Evolutionary conservation across 331 rosid species (phyloP), one percentile per base, ranked within the genome.

Genomic region (Saraca asoca): DNA sequence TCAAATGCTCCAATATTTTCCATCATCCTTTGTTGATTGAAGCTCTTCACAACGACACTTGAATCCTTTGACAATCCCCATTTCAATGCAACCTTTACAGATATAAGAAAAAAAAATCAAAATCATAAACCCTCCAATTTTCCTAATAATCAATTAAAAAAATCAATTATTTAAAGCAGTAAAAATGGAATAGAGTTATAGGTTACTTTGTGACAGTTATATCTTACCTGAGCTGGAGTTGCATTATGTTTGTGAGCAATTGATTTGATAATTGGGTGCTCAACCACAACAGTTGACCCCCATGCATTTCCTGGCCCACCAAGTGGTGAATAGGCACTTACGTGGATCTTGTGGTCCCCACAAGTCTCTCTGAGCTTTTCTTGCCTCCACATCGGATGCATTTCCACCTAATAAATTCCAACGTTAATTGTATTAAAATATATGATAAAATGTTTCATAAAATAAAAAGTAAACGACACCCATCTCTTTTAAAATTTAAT

Each of bases 371-470:
- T 51, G 0, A 92, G 78, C 48, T 78, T 85, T 29, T 57, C 67
- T 57, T 87, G 96, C 77, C 84, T 85, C 98, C 98, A 92, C 89
- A 92, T 68, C 4, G 96, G 96, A 80, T 92, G 98, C 98, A 89
- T 87, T 66, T 92, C 96, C 79, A 87, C 95, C 98, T 91, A n/a
- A n/a, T 17, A n/a, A 24, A 24, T 24, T 24, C 31, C 7, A 39
- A 39, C 10, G 7, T 8, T 10, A 7, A 0, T 39, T 7, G 43
- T 10, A 39, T 7, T 1, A 39, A 39, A 39, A 24, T 24, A 24
- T 3, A 24, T 1, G 31, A 24, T 24, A 24, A 24, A 24, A 24
- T 24, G 31, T 3, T 1, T 24, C 31, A 24, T 24, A 24, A 24
- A 24, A 24, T 24, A 1, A 24, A 24, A 1, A 24, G 31, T 24